Evolutionary conservation across 805 yeast genomes (phyloP).

Genomic region (Candida arabinofermentans): DNA sequence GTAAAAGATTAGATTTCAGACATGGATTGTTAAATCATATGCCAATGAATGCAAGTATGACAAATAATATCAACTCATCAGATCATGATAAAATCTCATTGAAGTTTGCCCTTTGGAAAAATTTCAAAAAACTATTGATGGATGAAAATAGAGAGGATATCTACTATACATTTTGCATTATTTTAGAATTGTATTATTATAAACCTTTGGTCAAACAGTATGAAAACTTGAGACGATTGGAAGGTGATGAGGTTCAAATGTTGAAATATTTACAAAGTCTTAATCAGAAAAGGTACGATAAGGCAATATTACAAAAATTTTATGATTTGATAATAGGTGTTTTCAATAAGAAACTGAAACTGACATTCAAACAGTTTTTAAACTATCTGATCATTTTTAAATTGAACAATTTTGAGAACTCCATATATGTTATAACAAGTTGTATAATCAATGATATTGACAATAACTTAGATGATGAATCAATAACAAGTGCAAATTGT

Average conservation of each 20-base stretch:
- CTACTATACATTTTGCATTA: slow-evolving; percentile 17
- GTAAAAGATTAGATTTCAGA: slow-evolving; percentile 25
- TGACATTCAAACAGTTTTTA: slow-evolving; percentile 16
- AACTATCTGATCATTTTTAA: slow-evolving; percentile 21
- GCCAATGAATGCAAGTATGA: slow-evolving; percentile 28
- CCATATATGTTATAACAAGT: slow-evolving; percentile 26
- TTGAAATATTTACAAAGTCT: slow-evolving; percentile 7
- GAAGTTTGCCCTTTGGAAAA: slow-evolving; percentile 22
- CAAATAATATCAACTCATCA: slow-evolving; percentile 15
- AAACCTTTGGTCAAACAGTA: slow-evolving; percentile 12
- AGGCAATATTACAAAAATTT: slow-evolving; percentile 7
- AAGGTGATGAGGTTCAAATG: slow-evolving; percentile 8
- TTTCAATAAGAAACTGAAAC: slow-evolving; percentile 19
- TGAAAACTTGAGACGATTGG: slow-evolving; percentile 14
- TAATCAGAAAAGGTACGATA: not conserved
- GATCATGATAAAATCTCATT: slow-evolving; percentile 12
- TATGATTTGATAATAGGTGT: slow-evolving; percentile 15
- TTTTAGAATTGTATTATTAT: slow-evolving; percentile 22
- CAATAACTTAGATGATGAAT: not conserved
- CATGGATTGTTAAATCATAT: slow-evolving; percentile 26
- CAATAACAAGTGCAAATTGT: slow-evolving; percentile 12
- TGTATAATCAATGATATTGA: slow-evolving; percentile 1
- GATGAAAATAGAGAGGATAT: slow-evolving; percentile 14
- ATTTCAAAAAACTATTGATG: slow-evolving; percentile 12
- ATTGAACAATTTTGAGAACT: slow-evolving; percentile 24